A percentile compares a stretch with the other conserved stretches of the same genome.
Conservation (phyloP, 192 early-diverging fungal species). For the Polychytrium aggregatum region DNA sequence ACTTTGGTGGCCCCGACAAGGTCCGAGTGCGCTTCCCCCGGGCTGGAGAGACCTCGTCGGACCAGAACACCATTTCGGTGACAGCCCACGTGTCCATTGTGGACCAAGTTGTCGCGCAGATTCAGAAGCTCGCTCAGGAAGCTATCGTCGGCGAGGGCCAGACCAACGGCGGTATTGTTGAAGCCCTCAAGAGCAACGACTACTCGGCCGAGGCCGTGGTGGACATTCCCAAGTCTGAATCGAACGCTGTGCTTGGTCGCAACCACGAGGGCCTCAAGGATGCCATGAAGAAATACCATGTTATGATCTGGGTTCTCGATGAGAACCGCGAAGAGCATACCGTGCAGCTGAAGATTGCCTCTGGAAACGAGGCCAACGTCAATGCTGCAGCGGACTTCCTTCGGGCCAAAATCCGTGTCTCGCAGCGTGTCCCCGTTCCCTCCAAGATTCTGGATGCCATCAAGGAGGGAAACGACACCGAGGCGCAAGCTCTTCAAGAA, state of each 20-base stretch:
- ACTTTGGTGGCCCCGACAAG: slow-evolving; percentile 30
- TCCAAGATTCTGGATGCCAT: slow-evolving; percentile 16
- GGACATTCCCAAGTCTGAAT: slow-evolving; percentile 25
- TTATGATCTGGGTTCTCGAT: slow-evolving; percentile 22
- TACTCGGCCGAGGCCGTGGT: neutral
- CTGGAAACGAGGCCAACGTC: slow-evolving; percentile 8
- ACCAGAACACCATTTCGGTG: neutral
- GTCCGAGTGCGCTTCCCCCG: slow-evolving; percentile 35
- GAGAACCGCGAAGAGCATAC: slow-evolving; percentile 6
- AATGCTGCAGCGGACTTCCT: slow-evolving; percentile 3
- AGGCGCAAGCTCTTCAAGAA: slow-evolving; percentile 21
- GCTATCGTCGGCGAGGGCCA: slow-evolving; percentile 9
- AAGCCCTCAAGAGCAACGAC: neutral
- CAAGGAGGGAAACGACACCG: neutral
- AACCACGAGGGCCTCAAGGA: slow-evolving; percentile 21
- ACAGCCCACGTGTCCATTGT: slow-evolving; percentile 9
- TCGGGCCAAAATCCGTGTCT: slow-evolving; percentile 19
- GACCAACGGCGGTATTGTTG: slow-evolving; percentile 1
- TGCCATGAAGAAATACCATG: slow-evolving; percentile 20
- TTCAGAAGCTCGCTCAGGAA: slow-evolving; percentile 17
- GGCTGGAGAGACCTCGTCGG: slow-evolving; percentile 2
- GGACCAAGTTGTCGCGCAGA: slow-evolving; percentile 8
- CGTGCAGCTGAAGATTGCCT: slow-evolving; percentile 10
- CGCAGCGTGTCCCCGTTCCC: slow-evolving; percentile 21
- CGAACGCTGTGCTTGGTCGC: slow-evolving; percentile 16